Evolutionary conservation across 2,329 filamentous ascomycete genomes (phyloP).

Genomic region (Talaromyces sp.): DNA sequence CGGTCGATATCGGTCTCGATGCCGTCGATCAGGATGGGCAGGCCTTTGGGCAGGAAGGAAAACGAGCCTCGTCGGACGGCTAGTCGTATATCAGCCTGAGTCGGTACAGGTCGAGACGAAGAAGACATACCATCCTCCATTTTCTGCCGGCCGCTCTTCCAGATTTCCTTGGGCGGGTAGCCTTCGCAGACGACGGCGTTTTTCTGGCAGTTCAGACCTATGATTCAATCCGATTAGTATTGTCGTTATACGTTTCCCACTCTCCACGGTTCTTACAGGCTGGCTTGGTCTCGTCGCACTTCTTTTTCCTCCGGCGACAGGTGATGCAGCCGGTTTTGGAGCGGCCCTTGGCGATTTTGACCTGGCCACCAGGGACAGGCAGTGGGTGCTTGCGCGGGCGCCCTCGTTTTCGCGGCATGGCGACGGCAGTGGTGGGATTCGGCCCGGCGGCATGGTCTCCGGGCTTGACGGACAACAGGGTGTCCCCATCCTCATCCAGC

Average conservation of each 20-base stretch:
- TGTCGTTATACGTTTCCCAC: neutral
- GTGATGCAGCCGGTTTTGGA: conserved; percentile 57
- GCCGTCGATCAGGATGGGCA: conserved; percentile 66
- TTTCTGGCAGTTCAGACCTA: conserved; percentile 74
- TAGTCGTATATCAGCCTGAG: conserved; percentile 9
- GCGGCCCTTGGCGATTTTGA: conserved; percentile 70
- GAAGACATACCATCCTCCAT: conserved; percentile 54
- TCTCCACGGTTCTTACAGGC: conserved; percentile 29
- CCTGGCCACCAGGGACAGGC: conserved; percentile 52
- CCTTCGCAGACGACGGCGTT: conserved; percentile 89
- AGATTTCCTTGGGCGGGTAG: conserved; percentile 79
- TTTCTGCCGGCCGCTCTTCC: conserved; percentile 78
- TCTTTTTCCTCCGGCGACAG: conserved; percentile 57
- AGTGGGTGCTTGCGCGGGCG: conserved; percentile 77
- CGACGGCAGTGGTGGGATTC: conserved; percentile 20
- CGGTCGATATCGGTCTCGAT: conserved; percentile 76
- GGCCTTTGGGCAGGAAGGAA: conserved; percentile 36
- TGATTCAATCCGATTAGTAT: neutral
- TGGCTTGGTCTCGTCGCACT: conserved; percentile 47
- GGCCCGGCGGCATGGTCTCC: conserved; percentile 12
- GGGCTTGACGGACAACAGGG: conserved; percentile 21
- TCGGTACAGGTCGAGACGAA: neutral
- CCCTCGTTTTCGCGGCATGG: conserved; percentile 60
- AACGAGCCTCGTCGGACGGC: conserved; percentile 28
- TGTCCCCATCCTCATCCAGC: conserved; percentile 41